Percentiles rank a stretch among this genome's conserved stretches.
Conservation (phyloP, 1,139 yeast species). For the Sugiyamaella castrensis region DNA sequence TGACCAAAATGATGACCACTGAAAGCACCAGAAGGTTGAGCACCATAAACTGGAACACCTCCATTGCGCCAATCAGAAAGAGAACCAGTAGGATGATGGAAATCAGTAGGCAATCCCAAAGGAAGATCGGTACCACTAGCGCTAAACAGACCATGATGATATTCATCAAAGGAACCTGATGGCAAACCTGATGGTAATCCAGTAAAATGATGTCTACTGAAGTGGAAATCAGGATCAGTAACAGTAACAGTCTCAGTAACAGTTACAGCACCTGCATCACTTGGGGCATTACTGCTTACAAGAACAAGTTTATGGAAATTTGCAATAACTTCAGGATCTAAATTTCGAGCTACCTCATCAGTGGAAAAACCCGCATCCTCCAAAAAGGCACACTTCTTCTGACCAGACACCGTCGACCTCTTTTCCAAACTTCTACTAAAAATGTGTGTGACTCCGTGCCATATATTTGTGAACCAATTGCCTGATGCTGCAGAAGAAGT, state of each 20-base stretch:
- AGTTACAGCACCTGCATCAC: background rate
- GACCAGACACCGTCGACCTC: too few relatives aligned
- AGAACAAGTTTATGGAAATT: too few relatives aligned
- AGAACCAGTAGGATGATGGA: background rate
- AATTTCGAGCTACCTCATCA: too few relatives aligned
- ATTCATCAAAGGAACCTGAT: background rate
- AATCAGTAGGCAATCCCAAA: background rate
- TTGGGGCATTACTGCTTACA: background rate
- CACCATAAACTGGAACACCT: background rate
- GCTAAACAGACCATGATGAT: background rate
- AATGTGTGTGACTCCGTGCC: too few relatives aligned
- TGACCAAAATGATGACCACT: background rate
- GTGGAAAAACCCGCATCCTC: too few relatives aligned
- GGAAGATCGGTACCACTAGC: conserved; percentile 3
- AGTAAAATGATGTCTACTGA: background rate
- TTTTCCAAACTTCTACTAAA: too few relatives aligned
- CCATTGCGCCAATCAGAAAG: background rate
- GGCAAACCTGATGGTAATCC: background rate
- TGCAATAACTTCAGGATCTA: too few relatives aligned
- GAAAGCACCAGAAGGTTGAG: background rate
- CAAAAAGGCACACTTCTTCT: too few relatives aligned
- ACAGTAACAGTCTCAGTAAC: conserved; percentile 1
- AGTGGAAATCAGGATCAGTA: background rate
- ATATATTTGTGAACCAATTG: too few relatives aligned
- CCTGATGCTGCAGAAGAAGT: too few relatives aligned